Evolutionary conservation across 345 rosid genomes (phyloP).

Genomic region (Hibiscus mutabilis): DNA sequence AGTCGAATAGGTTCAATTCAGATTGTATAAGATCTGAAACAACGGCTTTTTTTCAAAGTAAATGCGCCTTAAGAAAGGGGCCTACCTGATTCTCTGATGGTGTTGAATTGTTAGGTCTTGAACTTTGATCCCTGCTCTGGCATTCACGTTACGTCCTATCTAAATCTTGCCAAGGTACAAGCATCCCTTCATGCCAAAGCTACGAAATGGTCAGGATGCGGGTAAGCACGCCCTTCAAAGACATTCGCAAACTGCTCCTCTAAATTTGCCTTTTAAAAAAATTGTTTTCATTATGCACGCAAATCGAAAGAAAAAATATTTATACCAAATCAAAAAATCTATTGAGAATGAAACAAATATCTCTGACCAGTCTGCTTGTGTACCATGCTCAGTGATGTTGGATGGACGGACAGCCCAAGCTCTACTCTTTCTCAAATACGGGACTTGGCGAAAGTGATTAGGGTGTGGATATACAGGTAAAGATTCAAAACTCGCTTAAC

Average conservation of each 20-base stretch:
- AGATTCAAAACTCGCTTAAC: background rate
- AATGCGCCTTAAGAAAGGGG: background rate
- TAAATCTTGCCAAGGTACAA: conserved; percentile 40
- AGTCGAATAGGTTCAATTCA: background rate
- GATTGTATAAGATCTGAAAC: too few species aligned
- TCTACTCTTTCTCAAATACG: conserved; percentile 15
- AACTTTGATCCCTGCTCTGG: conserved; percentile 41
- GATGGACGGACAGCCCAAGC: too few species aligned
- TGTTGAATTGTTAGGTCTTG: conserved; percentile 17
- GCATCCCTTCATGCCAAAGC: conserved; percentile 35
- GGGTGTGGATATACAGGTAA: conserved; percentile 46
- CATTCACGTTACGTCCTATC: conserved; percentile 24
- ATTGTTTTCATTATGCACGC: background rate
- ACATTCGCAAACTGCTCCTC: background rate
- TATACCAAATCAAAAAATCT: background rate
- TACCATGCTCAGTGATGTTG: conserved; percentile 3
- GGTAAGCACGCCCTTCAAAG: conserved; percentile 18
- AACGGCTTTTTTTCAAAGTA: too few species aligned
- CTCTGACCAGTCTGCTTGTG: background rate
- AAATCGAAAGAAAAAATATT: background rate
- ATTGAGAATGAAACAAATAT: background rate
- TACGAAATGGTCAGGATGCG: conserved; percentile 32
- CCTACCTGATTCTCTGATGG: background rate
- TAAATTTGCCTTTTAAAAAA: background rate
- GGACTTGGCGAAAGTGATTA: conserved; percentile 24